These are phyloP conservation scores for button mushroom (Agaricus bisporus) DNA, from an alignment of 768 basidiomycete genomes.

Conservation along the genomic window DNA sequence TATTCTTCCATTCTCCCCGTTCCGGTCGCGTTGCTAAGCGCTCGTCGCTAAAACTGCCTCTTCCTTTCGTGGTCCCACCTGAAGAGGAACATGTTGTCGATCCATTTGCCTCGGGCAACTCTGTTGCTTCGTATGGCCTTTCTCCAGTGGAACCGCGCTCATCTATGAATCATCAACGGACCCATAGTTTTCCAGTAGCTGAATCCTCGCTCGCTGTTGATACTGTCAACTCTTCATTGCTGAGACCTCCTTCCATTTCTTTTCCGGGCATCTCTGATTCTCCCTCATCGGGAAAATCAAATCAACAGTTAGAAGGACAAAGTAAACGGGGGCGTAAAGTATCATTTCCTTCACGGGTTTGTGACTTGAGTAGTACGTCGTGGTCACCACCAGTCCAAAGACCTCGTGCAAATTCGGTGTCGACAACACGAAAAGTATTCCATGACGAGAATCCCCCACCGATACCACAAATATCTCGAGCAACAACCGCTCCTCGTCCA, in stretches of 20 bases:
- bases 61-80: neutral
- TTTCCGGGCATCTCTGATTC: neutral
- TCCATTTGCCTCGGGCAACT: constrained; percentile 3
- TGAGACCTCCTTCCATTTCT: constrained; percentile 3
- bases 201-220: neutral
- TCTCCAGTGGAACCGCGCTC: neutral
- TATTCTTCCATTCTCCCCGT: neutral
- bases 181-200: neutral
- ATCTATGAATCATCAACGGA: neutral
- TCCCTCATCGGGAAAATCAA: neutral
- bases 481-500: neutral
- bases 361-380: neutral
- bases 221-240: neutral
- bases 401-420: neutral
- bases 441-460: neutral
- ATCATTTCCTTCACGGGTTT: neutral
- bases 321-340: neutral
- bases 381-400: neutral
- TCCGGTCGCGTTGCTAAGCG: neutral
- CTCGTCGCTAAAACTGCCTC: neutral
- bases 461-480: neutral
- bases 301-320: neutral
- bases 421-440: neutral
- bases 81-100: neutral
- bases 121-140: neutral